Base-by-base conservation (phyloP, 805 yeast species). In the Grigorovia jiainica region DNA sequence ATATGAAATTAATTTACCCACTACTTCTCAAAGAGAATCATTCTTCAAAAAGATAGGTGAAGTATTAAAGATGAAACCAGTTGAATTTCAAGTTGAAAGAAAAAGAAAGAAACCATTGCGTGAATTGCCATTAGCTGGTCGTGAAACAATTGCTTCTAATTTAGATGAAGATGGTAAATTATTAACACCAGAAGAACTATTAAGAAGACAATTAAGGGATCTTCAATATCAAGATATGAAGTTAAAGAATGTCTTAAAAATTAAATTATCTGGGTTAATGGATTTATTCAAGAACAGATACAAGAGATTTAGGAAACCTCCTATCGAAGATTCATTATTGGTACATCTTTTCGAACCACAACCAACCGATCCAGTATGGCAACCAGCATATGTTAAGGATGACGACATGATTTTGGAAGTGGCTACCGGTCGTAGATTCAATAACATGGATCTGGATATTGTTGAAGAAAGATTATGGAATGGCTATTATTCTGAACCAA, bases 391-490 rank as follows among this genome's bases (percentile, higher is more conserved):
- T 49, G 71, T 71, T 16, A 75, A 72, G 45, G 75, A 73, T 45
- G 78, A 77, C 34, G 79, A 84, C 47, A 82, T 78, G 90, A 85
- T 92, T 50, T 62, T 78, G n/a, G 97, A 92, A 53, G 68, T 75
- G 9, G 62, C 78, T 0, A 82, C 95, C 0, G 94, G 92, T 3
- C 76, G 75, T 43, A 71, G 68, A 48, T 90, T 71, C 55, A 73
- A 71, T 65, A 92, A 92, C 52, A 92, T 92, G 84, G 98, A 92
- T 55, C 66, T 92, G 42, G 98, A 92, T 55, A 80, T 87, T 15
- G 76, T 92, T 27, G 98, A 92, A 56, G 97, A 92, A 58, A 71
- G 98, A 44, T 64, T 92, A 42, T 92, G 98, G 98, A 92, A 92
- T 61, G 98, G 98, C 0, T 92, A 65, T 60, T 92, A 92, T 55